Conservation (phyloP, 73 alveolate genomes). For the Paramecium bursaria region DNA sequence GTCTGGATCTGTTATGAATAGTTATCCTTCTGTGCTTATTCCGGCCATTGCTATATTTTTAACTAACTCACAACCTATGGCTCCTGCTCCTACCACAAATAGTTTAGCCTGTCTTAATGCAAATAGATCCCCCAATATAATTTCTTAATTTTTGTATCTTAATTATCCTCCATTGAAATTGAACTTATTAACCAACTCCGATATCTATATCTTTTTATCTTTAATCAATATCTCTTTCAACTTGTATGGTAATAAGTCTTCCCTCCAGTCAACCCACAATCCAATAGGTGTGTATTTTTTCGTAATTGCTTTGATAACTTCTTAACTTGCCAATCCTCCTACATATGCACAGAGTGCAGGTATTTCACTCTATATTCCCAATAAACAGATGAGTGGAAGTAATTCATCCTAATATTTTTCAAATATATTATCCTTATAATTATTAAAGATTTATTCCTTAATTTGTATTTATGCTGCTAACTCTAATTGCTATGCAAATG, state of each 20-base stretch:
- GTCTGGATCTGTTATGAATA: constrained; percentile 91
- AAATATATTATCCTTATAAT: constrained; percentile 12
- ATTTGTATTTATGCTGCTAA: background rate
- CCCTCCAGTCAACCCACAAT: constrained; percentile 49
- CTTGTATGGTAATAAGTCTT: constrained; percentile 20
- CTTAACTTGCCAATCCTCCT: constrained; percentile 95
- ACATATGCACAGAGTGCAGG: constrained; percentile 81
- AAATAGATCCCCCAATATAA: background rate
- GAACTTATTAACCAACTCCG: no score
- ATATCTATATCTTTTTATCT: no score
- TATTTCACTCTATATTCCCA: background rate
- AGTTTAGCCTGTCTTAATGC: constrained; percentile 71
- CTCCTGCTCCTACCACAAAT: constrained; percentile 99
- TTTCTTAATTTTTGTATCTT: background rate
- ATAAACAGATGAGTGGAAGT: background rate
- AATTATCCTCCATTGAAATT: no score
- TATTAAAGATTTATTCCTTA: background rate
- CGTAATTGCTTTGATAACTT: constrained; percentile 89
- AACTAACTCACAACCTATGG: constrained; percentile 99
- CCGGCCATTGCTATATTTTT: constrained; percentile 96
- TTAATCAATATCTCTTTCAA: background rate
- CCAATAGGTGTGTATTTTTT: constrained; percentile 87
- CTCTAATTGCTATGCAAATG: background rate
- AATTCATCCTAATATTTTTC: constrained; percentile 12
- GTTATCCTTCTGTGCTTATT: constrained; percentile 79